phyloP scores from a whole-genome alignment of 1,139 yeast species.

The Arxiozyma slooffiae region DNA sequence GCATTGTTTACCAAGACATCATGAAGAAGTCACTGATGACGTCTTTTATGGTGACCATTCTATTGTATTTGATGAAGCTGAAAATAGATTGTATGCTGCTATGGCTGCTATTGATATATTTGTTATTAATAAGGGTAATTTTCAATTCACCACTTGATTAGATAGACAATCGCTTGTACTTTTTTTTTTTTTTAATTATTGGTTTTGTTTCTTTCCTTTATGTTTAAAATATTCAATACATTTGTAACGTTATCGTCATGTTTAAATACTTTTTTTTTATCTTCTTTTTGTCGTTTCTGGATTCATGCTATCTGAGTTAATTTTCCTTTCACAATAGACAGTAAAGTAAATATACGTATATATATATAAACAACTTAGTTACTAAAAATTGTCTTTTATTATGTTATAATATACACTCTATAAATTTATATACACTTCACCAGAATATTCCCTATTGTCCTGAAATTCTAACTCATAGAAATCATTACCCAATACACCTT shows the following conservation, averaged over 20 bases:
- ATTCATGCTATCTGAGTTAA: no score
- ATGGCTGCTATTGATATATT: conserved; percentile 87
- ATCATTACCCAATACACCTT: conserved; percentile 1
- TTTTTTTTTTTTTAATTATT: no score
- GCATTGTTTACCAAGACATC: conserved; percentile 96
- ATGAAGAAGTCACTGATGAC: conserved; percentile 87
- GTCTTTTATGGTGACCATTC: conserved; percentile 80
- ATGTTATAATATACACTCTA: conserved; percentile 5
- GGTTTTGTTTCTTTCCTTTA: neutral
- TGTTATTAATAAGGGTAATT: conserved; percentile 71
- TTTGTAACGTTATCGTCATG: conserved; percentile 1
- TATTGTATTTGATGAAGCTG: conserved; percentile 89
- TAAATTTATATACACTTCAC: conserved; percentile 18
- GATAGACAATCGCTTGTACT: neutral
- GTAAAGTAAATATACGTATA: neutral
- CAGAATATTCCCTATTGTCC: conserved; percentile 9
- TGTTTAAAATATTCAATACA: neutral
- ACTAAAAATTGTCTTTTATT: no score
- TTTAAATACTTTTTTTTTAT: neutral
- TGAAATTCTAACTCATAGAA: conserved; percentile 17
- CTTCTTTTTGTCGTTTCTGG: neutral
- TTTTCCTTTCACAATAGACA: neutral
- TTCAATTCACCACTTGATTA: conserved; percentile 12
- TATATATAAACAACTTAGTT: no score
- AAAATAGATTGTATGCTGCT: conserved; percentile 91